These are phyloP conservation scores for Penicillium angulare DNA, from an alignment of 495 filamentous ascomycete species.

Conservation along the genomic window DNA sequence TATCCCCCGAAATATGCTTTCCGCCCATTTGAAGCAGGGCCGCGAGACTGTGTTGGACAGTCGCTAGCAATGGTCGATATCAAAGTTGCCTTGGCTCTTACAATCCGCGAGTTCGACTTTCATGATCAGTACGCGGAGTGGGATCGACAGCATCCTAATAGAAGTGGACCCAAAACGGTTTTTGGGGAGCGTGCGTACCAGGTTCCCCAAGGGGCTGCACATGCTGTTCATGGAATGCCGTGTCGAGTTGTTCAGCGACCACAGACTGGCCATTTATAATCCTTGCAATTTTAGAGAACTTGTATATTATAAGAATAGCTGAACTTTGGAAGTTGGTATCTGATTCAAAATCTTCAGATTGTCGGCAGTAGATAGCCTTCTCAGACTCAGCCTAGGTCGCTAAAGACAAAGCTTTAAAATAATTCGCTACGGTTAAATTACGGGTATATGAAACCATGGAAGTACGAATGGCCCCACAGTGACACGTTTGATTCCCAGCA, in stretches of 20 bases:
- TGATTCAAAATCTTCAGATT: no score
- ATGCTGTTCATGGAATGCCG: neutral
- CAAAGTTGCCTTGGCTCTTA: neutral
- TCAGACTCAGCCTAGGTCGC: no score
- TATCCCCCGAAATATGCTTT: neutral
- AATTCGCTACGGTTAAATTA: no score
- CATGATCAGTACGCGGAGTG: neutral
- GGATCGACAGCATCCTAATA: neutral
- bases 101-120: neutral
- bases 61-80: neutral
- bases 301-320: no score
- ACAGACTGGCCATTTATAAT: no score
- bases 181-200: neutral
- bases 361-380: no score
- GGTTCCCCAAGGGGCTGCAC: neutral
- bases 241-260: neutral
- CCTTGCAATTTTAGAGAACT: no score
- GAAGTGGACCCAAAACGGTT: neutral
- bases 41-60: neutral
- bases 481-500: no score
- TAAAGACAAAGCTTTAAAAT: no score
- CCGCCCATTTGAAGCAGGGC: neutral
- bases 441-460: no score
- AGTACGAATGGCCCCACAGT: no score
- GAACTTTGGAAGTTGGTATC: no score